phyloP scores from a whole-genome alignment of 1,284 basidiomycete genomes.

The Heterobasidion annosum region DNA sequence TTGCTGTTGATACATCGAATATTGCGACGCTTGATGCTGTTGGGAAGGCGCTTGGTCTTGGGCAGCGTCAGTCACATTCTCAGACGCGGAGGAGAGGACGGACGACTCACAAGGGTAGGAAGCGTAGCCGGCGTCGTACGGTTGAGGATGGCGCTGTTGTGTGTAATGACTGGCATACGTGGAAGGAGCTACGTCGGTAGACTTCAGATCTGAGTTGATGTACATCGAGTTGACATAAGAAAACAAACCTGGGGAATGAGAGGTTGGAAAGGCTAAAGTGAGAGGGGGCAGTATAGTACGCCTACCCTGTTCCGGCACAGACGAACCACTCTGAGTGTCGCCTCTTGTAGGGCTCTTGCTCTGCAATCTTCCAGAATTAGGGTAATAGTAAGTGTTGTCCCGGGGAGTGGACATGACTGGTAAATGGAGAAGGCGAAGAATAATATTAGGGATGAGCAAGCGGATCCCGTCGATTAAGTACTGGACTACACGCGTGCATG shows the following conservation, averaged over 20 bases:
- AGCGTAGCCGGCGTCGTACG: neutral
- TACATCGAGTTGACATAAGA: conserved; percentile 16
- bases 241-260: conserved; percentile 80
- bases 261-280: conserved; percentile 75
- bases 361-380: conserved; percentile 40
- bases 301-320: conserved; percentile 68
- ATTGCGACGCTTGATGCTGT: conserved; percentile 33
- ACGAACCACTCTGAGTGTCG: conserved; percentile 48
- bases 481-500: conserved; percentile 3
- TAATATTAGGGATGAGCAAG: conserved; percentile 40
- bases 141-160: conserved; percentile 8
- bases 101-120: conserved; percentile 3
- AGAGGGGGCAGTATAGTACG: conserved; percentile 79
- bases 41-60: conserved; percentile 13
- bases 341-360: conserved; percentile 47
- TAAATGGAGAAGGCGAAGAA: conserved; percentile 34
- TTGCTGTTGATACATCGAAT: conserved; percentile 42
- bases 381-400: conserved; percentile 54
- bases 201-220: conserved; percentile 6
- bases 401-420: conserved; percentile 55
- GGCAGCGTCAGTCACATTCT: neutral
- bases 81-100: neutral
- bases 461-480: conserved; percentile 8
- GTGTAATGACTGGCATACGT: conserved; percentile 5
- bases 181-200: conserved; percentile 7